Evolutionary conservation across 1,139 yeast genomes (phyloP), one percentile per base, ranked within the genome.

Genomic region (Nakaseomyces sp.): DNA sequence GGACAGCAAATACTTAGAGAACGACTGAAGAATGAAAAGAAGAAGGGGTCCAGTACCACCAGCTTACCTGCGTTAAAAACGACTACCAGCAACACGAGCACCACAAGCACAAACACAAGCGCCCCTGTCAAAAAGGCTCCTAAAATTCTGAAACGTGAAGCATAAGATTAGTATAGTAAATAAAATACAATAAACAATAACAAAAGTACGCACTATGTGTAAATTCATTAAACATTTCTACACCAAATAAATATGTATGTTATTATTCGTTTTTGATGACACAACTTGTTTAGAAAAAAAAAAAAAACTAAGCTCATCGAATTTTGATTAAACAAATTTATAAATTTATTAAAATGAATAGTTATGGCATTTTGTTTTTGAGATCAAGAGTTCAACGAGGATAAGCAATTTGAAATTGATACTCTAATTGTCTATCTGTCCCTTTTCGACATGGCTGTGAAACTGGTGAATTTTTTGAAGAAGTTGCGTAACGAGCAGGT

Each of bases 401-500:
- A n/a, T n/a, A n/a, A n/a, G n/a, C n/a, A n/a, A n/a, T n/a, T n/a
- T n/a, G n/a, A n/a, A n/a, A n/a, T n/a, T n/a, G n/a, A n/a, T n/a
- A n/a, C n/a, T n/a, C n/a, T n/a, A n/a, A n/a, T n/a, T n/a, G n/a
- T n/a, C n/a, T n/a, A n/a, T n/a, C n/a, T n/a, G n/a, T n/a, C n/a
- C n/a, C n/a, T n/a, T n/a, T n/a, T n/a, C n/a, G n/a, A n/a, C n/a
- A 35, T 35, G 38, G 29, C 17, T 16, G 78, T 79, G 85, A 77
- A 79, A 63, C 63, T 79, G 39, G 81, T 77, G 33, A 72, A 84
- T 50, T 89, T 91, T 63, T 70, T 91, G 49, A 87, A 87, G 91
- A 89, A 87, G 58, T 69, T 91, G 53, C 79, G 84, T 39, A 81
- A 80, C 50, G 97, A 89, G 65, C 80, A 89, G 38, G 91, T 91